phyloP scores from a whole-genome alignment of 495 filamentous ascomycete species.

The Mycothermus thermophilus region DNA sequence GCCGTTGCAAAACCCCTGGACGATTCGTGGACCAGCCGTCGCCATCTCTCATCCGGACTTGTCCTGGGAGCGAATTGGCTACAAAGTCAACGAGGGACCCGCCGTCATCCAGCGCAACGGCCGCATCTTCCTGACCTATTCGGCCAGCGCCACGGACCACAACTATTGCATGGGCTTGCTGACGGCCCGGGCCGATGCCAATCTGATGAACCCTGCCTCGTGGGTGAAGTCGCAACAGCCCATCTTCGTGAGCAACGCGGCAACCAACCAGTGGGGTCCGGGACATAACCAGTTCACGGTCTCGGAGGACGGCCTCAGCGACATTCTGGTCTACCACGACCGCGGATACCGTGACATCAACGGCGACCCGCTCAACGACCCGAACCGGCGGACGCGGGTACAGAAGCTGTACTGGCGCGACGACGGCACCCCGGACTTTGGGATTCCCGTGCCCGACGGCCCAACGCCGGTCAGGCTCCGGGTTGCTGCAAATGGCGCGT shows the following conservation, averaged over 20 bases:
- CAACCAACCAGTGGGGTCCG: constrained; percentile 38
- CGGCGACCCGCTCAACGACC: constrained; percentile 24
- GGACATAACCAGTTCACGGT: constrained; percentile 40
- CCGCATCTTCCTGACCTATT: constrained; percentile 35
- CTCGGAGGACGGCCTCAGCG: constrained; percentile 34
- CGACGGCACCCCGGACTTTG: constrained; percentile 36
- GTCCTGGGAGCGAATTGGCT: constrained; percentile 35
- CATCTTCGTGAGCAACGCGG: constrained; percentile 21
- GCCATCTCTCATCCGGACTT: constrained; percentile 31
- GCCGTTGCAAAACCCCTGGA: constrained; percentile 15
- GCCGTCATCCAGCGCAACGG: constrained; percentile 26
- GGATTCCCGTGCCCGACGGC: constrained; percentile 19
- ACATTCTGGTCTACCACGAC: constrained; percentile 40
- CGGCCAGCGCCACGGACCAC: constrained; percentile 29
- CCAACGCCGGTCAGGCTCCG: constrained; percentile 9
- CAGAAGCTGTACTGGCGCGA: constrained; percentile 32
- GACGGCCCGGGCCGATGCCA: constrained; percentile 26
- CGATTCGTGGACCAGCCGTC: constrained; percentile 12
- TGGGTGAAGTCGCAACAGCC: constrained; percentile 30
- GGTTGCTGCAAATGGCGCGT: too few relatives aligned
- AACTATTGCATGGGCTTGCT: constrained; percentile 39
- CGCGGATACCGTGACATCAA: constrained; percentile 23
- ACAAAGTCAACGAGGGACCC: constrained; percentile 44
- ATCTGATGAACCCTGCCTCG: constrained; percentile 22
- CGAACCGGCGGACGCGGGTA: constrained; percentile 36